Conservation (phyloP, 805 yeast genomes). For the Cyberlindnera japonica region DNA sequence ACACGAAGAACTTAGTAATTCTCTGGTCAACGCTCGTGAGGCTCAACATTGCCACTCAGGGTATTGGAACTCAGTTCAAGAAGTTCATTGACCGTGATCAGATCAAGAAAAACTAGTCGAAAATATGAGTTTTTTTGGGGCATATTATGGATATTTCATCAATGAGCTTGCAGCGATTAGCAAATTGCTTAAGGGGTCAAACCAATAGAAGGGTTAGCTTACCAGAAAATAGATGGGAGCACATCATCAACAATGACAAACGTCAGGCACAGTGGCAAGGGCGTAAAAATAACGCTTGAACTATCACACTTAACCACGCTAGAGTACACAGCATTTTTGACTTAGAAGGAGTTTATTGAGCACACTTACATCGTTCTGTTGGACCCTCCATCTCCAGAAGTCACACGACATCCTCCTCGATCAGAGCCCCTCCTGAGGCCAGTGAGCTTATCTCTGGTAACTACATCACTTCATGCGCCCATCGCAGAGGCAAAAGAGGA, state of each 20-base stretch:
- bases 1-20: conserved; percentile 8
- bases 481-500: neutral
- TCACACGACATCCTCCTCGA: neutral
- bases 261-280: neutral
- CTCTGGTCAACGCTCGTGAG: conserved; percentile 14
- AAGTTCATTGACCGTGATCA: conserved; percentile 1
- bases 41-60: conserved; percentile 15
- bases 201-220: neutral
- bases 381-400: neutral
- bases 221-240: too few relatives aligned
- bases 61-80: conserved; percentile 15
- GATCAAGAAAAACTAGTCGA: neutral
- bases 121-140: neutral
- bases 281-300: neutral
- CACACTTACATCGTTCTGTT: neutral
- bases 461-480: neutral
- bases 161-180: neutral
- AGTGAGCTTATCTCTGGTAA: neutral
- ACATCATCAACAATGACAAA: neutral
- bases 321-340: neutral
- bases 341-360: neutral
- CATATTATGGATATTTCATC: too few relatives aligned
- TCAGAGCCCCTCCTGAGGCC: neutral
- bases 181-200: neutral
- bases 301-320: neutral